Conservation (phyloP, 1,139 yeast species). For the Sugiyamaella japonica region DNA sequence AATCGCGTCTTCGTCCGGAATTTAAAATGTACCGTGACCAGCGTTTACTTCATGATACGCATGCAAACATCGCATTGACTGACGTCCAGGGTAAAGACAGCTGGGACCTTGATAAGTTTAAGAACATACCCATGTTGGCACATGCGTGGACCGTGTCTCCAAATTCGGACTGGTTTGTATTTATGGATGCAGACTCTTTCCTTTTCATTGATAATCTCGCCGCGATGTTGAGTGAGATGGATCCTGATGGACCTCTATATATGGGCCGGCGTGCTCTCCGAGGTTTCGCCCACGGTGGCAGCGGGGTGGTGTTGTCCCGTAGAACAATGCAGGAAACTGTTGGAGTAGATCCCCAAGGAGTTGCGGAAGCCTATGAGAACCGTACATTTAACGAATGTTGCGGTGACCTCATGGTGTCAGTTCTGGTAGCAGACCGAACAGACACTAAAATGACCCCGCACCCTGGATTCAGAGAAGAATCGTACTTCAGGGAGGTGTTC, state of each 20-base stretch:
- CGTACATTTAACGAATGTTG: conserved; percentile 36
- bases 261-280: conserved; percentile 35
- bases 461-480: conserved; percentile 9
- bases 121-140: conserved; percentile 42
- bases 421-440: conserved; percentile 26
- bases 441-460: conserved; percentile 4
- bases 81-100: conserved; percentile 25
- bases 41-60: conserved; percentile 29
- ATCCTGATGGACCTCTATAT: conserved; percentile 33
- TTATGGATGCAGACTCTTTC: conserved; percentile 42
- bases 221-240: conserved; percentile 27
- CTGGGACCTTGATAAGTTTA: conserved; percentile 41
- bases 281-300: conserved; percentile 38
- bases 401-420: conserved; percentile 43
- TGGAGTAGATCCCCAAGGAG: conserved; percentile 22
- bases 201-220: conserved; percentile 33
- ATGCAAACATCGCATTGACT: conserved; percentile 21
- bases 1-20: conserved; percentile 24
- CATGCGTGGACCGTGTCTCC: conserved; percentile 37
- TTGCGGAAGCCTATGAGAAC: conserved; percentile 30
- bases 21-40: conserved; percentile 34
- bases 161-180: conserved; percentile 38
- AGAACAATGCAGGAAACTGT: conserved; percentile 34
- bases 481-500: conserved; percentile 28
- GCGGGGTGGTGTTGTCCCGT: conserved; percentile 40